These are phyloP conservation scores for Colletotrichum sp. DNA, from an alignment of 2,329 filamentous ascomycete genomes.

Conservation along the genomic window DNA sequence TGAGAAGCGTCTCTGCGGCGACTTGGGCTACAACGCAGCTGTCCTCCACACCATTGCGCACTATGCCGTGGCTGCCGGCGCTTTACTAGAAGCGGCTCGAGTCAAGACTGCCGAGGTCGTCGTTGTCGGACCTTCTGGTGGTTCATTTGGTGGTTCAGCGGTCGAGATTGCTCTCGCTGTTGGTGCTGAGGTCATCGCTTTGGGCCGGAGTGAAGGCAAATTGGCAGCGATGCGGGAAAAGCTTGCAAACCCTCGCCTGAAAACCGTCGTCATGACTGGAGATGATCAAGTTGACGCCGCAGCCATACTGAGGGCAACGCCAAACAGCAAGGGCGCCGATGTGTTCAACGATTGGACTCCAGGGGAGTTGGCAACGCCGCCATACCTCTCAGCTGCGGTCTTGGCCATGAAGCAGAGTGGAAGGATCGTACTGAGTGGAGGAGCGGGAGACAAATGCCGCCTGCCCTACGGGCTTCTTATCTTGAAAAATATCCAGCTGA, in stretches of 20 bases:
- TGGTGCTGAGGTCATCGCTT: slow-evolving; percentile 57
- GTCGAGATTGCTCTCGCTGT: slow-evolving; percentile 54
- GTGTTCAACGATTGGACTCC: slow-evolving; percentile 54
- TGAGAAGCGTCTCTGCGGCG: slow-evolving; percentile 30
- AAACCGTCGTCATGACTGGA: slow-evolving; percentile 45
- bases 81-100: slow-evolving; percentile 41
- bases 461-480: slow-evolving; percentile 39
- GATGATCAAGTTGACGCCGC: slow-evolving; percentile 39
- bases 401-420: slow-evolving; percentile 19
- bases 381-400: slow-evolving; percentile 43
- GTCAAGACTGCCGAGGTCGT: slow-evolving; percentile 54
- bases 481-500: slow-evolving; percentile 37
- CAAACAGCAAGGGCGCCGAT: slow-evolving; percentile 35
- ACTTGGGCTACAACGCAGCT: slow-evolving; percentile 42
- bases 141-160: slow-evolving; percentile 51
- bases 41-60: slow-evolving; percentile 44
- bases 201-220: slow-evolving; percentile 47
- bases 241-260: slow-evolving; percentile 33
- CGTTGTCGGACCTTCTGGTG: slow-evolving; percentile 55
- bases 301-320: slow-evolving; percentile 36
- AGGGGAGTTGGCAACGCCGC: slow-evolving; percentile 33
- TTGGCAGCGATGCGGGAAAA: slow-evolving; percentile 27
- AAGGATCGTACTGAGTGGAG: slow-evolving; percentile 31
- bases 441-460: slow-evolving; percentile 22
- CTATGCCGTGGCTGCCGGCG: slow-evolving; percentile 49